Percentiles rank a stretch among this genome's conserved stretches.
Conservation (phyloP, 1,139 yeast genomes). For the Suhomyces terraborum region DNA sequence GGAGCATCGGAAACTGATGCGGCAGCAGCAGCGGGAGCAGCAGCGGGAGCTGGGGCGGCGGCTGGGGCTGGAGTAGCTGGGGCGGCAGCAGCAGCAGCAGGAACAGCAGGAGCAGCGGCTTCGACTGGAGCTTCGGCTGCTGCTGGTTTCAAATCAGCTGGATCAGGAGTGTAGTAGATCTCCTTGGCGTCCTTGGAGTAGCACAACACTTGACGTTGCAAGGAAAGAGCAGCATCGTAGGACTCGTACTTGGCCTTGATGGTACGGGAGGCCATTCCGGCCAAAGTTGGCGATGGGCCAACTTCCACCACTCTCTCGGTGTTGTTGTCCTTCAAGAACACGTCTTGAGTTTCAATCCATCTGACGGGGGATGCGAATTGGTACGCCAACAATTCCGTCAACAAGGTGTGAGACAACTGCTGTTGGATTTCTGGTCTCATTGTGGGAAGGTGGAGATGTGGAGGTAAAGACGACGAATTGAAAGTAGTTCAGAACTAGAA, state of each 20-base stretch:
- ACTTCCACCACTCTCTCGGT: slow-evolving; percentile 97
- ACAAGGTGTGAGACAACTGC: slow-evolving; percentile 90
- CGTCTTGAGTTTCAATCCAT: slow-evolving; percentile 99
- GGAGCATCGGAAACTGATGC: slow-evolving; percentile 88
- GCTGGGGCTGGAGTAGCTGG: slow-evolving; percentile 49
- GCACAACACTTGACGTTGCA: slow-evolving; percentile 95
- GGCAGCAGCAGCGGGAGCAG: slow-evolving; percentile 59
- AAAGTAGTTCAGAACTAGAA: too few species aligned
- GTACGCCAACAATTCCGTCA: slow-evolving; percentile 94
- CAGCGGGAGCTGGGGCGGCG: slow-evolving; percentile 51
- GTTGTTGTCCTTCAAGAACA: slow-evolving; percentile 87
- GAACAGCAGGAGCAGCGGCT: slow-evolving; percentile 31
- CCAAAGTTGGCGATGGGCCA: slow-evolving; percentile 98
- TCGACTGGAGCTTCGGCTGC: slow-evolving; percentile 32
- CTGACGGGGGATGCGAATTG: slow-evolving; percentile 99
- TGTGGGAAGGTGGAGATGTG: too few species aligned
- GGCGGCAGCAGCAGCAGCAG: slow-evolving; percentile 35
- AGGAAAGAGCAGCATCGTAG: slow-evolving; percentile 93
- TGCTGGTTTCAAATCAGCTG: slow-evolving; percentile 52
- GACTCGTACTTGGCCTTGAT: slow-evolving; percentile 95
- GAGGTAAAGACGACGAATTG: too few species aligned
- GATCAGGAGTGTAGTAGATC: slow-evolving; percentile 93
- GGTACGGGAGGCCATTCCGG: slow-evolving; percentile 98
- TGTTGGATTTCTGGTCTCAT: slow-evolving; percentile 99
- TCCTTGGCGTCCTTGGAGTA: slow-evolving; percentile 95